Evolutionary conservation across 1,284 basidiomycete genomes (phyloP).

Genomic region (Cystobasidium sp.): DNA sequence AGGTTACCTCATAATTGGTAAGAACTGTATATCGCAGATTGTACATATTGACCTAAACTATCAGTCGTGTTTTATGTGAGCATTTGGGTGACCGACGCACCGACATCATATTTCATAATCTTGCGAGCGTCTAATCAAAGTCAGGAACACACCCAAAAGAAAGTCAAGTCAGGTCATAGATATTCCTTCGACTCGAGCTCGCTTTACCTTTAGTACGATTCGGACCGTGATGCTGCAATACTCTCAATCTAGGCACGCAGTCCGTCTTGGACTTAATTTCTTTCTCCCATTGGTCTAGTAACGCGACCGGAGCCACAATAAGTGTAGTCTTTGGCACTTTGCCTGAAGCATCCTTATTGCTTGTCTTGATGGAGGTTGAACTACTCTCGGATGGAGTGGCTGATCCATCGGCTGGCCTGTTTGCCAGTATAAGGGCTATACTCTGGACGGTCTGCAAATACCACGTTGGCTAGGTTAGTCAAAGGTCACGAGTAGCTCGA

Average conservation of each 20-base stretch:
- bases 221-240: constrained; percentile 81
- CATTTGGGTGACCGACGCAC: constrained; percentile 60
- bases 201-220: constrained; percentile 67
- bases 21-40: constrained; percentile 74
- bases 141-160: neutral
- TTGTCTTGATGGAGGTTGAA: neutral
- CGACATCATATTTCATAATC: constrained; percentile 64
- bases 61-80: neutral
- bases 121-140: constrained; percentile 63
- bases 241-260: constrained; percentile 68
- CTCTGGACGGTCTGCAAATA: constrained; percentile 37
- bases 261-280: constrained; percentile 75
- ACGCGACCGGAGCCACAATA: constrained; percentile 61
- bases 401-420: constrained; percentile 18
- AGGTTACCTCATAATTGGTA: constrained; percentile 57
- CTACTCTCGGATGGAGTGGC: neutral
- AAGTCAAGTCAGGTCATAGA: neutral
- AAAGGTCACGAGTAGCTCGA: neutral
- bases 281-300: constrained; percentile 88
- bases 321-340: constrained; percentile 21
- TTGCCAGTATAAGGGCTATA: constrained; percentile 50
- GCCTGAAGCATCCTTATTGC: too few species aligned
- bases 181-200: constrained; percentile 45
- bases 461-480: too few species aligned
- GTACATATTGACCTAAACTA: constrained; percentile 59